phyloP scores from a whole-genome alignment of 2,329 filamentous ascomycete genomes.

The Celoporthe dispersa region DNA sequence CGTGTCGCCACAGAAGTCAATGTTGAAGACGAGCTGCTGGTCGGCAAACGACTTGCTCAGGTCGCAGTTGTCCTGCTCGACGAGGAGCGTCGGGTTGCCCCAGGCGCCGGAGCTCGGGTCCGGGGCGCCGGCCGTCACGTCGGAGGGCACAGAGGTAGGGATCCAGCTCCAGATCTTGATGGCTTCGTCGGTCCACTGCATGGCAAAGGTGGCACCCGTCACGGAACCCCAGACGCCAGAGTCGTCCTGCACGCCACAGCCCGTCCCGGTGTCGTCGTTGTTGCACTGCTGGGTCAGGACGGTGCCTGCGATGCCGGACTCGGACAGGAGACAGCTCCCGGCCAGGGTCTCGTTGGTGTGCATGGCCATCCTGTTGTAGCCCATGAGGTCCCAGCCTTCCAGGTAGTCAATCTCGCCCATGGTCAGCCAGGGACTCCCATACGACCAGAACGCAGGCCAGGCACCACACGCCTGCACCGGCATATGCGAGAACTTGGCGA shows the following conservation, averaged over 20 bases:
- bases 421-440: slow-evolving; percentile 21
- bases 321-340: slow-evolving; percentile 15
- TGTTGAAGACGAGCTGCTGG: slow-evolving; percentile 76
- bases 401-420: slow-evolving; percentile 24
- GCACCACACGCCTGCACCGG: slow-evolving; percentile 24
- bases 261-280: slow-evolving; percentile 4
- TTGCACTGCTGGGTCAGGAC: slow-evolving; percentile 18
- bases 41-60: slow-evolving; percentile 65
- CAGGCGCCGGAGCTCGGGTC: slow-evolving; percentile 59
- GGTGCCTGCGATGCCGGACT: slow-evolving; percentile 3
- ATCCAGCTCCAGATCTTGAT: slow-evolving; percentile 27
- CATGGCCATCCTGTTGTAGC: slow-evolving; percentile 23
- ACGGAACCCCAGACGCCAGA: slow-evolving; percentile 16
- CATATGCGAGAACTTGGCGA: slow-evolving; percentile 25
- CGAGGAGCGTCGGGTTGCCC: slow-evolving; percentile 66
- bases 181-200: slow-evolving; percentile 21
- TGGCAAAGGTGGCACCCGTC: slow-evolving; percentile 20
- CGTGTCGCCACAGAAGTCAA: slow-evolving; percentile 75
- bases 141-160: slow-evolving; percentile 11
- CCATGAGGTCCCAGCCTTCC: slow-evolving; percentile 19
- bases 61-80: slow-evolving; percentile 64
- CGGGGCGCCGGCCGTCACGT: slow-evolving; percentile 48
- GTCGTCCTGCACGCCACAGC: slow-evolving; percentile 19
- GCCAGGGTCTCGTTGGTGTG: slow-evolving; percentile 20
- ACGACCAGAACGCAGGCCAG: slow-evolving; percentile 27